These are phyloP conservation scores for Talaromyces sp. DNA, from an alignment of 2,329 filamentous ascomycete genomes.

Conservation along the genomic window DNA sequence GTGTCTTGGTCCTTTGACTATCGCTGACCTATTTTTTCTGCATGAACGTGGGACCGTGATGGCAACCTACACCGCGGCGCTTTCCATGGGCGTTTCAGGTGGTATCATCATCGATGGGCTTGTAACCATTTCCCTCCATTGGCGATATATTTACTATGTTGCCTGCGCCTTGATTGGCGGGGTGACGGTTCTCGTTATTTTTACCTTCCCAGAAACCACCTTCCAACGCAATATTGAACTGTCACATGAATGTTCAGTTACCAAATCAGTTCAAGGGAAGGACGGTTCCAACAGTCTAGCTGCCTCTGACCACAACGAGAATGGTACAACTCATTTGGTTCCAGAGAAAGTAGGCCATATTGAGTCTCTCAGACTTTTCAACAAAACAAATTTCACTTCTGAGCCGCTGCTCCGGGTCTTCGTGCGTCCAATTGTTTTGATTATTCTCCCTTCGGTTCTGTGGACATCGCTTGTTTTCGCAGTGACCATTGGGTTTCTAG, in stretches of 20 bases:
- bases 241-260: neutral
- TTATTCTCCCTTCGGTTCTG: conserved; percentile 50
- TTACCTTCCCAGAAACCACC: conserved; percentile 55
- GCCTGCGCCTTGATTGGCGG: conserved; percentile 48
- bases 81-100: conserved; percentile 14
- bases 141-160: conserved; percentile 38
- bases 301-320: neutral
- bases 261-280: neutral
- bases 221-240: conserved; percentile 33
- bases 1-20: conserved; percentile 45
- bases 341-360: neutral
- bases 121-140: conserved; percentile 26
- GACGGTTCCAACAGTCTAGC: neutral
- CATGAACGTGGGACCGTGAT: conserved; percentile 53
- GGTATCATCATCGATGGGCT: conserved; percentile 29
- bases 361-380: neutral
- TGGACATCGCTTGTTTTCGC: conserved; percentile 54
- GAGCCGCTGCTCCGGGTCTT: conserved; percentile 48
- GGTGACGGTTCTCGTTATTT: conserved; percentile 45
- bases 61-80: conserved; percentile 23
- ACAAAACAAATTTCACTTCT: conserved; percentile 27
- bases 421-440: conserved; percentile 47
- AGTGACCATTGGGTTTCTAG: conserved; percentile 52
- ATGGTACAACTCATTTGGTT: neutral
- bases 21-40: conserved; percentile 55